A percentile compares a stretch with the other conserved stretches of the same genome.
phyloP scores from a whole-genome alignment of 2,329 filamentous ascomycete species.

The Pyrenophora teres region DNA sequence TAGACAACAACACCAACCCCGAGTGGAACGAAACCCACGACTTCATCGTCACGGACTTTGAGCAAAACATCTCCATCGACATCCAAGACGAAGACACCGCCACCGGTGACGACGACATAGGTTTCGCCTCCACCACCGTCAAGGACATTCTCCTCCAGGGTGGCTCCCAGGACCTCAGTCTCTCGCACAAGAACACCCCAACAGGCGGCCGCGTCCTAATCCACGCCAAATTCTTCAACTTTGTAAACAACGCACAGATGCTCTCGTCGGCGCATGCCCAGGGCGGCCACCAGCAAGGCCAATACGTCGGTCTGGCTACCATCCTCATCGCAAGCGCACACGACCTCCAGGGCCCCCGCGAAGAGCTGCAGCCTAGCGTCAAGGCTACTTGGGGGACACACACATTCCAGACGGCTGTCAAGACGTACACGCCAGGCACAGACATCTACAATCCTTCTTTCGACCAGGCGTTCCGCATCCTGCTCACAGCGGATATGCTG shows the following conservation, averaged over 20 bases:
- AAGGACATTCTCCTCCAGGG: constrained; percentile 51
- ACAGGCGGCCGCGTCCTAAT: constrained; percentile 47
- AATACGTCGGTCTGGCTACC: constrained; percentile 50
- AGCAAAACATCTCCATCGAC: constrained; percentile 51
- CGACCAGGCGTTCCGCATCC: constrained; percentile 53
- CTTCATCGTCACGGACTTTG: constrained; percentile 54
- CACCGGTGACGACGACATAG: constrained; percentile 52
- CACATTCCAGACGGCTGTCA: constrained; percentile 50
- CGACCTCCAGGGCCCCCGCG: constrained; percentile 51
- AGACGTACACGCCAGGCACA: constrained; percentile 52
- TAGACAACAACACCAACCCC: constrained; percentile 52
- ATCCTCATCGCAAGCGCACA: constrained; percentile 52
- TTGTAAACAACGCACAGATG: constrained; percentile 44
- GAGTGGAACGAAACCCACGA: constrained; percentile 57
- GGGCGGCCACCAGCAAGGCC: constrained; percentile 18
- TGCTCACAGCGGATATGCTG: constrained; percentile 44
- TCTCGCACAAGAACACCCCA: constrained; percentile 47
- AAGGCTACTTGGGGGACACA: constrained; percentile 51
- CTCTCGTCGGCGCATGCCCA: constrained; percentile 38
- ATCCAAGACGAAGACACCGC: constrained; percentile 53
- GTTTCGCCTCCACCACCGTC: constrained; percentile 49
- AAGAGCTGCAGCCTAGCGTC: constrained; percentile 54
- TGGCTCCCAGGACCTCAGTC: constrained; percentile 49
- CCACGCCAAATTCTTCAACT: constrained; percentile 50
- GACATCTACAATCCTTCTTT: constrained; percentile 58